These are phyloP conservation scores for Rheum nobile DNA, from an alignment of 148 eudicot genomes.

Conservation along the genomic window DNA sequence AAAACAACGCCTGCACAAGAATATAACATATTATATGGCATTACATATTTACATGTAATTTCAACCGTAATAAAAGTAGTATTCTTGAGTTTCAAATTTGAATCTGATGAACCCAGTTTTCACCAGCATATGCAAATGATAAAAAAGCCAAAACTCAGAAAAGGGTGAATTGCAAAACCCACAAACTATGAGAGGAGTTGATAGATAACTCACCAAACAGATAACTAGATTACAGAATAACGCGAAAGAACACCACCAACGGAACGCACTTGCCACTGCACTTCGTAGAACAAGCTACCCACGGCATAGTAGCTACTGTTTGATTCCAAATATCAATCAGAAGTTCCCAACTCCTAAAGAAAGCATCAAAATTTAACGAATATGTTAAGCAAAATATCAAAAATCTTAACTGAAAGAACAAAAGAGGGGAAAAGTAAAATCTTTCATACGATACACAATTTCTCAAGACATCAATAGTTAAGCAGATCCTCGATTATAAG, in stretches of 20 bases:
- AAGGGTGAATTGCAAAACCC: background rate
- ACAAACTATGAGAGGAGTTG: background rate
- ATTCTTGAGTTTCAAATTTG: background rate
- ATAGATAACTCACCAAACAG: slow-evolving; percentile 22
- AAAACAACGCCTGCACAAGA: background rate
- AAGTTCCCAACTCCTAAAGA: background rate
- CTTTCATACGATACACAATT: background rate
- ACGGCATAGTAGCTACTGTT: slow-evolving; percentile 26
- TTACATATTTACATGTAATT: background rate
- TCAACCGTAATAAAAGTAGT: background rate
- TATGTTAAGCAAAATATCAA: background rate
- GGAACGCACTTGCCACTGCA: slow-evolving; percentile 37
- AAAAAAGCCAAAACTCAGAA: background rate
- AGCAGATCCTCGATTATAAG: background rate
- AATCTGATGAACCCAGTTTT: background rate
- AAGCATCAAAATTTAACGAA: background rate
- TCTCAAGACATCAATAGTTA: background rate
- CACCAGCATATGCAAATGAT: background rate
- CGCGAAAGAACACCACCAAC: slow-evolving; percentile 52
- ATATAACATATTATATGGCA: background rate
- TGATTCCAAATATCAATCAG: background rate
- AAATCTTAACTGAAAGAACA: background rate
- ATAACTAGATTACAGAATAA: slow-evolving; percentile 32
- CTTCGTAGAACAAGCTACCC: slow-evolving; percentile 27
- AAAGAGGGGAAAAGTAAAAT: background rate